Evolutionary conservation across 495 filamentous ascomycete genomes (phyloP).

Genomic region (Annulohypoxylon stygium): DNA sequence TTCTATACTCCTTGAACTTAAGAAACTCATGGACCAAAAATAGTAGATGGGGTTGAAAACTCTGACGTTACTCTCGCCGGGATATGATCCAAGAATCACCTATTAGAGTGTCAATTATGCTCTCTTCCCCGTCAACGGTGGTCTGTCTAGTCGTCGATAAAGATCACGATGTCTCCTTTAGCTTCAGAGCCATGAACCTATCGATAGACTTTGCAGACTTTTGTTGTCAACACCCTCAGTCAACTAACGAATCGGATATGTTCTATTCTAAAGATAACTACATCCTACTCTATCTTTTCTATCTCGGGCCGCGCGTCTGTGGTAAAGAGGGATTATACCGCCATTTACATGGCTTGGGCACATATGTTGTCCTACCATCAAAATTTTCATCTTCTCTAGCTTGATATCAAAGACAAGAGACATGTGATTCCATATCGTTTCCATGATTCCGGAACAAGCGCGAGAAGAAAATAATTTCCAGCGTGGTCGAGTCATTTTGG

Average conservation of each 20-base stretch:
- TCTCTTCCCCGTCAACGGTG: background rate
- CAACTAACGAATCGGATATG: background rate
- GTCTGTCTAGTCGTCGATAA: background rate
- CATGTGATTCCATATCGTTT: background rate
- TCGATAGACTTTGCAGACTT: background rate
- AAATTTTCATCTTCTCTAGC: background rate
- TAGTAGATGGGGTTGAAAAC: background rate
- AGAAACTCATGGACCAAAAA: background rate
- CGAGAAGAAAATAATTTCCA: background rate
- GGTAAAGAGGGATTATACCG: background rate
- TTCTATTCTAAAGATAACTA: background rate
- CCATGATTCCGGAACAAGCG: background rate
- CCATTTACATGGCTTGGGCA: background rate
- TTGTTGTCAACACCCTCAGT: background rate
- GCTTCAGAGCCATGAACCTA: background rate
- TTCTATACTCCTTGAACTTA: background rate
- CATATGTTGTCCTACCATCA: slow-evolving; percentile 9
- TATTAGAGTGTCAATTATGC: background rate
- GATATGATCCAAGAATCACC: background rate
- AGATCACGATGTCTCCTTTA: background rate
- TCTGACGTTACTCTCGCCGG: background rate
- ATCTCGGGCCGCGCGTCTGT: background rate
- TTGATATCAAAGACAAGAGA: background rate
- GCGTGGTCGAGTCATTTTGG: background rate
- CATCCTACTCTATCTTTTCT: background rate